Conservation (phyloP, 129 eudicot species). For the Glebionis coronaria region DNA sequence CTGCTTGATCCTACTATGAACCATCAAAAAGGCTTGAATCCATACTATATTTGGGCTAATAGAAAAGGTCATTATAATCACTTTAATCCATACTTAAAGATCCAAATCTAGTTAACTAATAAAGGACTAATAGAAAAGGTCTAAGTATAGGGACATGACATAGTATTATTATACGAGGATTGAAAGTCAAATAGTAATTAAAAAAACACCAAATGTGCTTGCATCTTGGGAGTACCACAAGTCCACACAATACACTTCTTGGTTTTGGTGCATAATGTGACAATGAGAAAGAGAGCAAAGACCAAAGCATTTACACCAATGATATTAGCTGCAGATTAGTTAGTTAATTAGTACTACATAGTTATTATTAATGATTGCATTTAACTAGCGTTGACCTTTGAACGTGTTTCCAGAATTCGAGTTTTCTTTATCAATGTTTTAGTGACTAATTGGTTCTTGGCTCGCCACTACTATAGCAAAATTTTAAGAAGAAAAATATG, state of each 20-base stretch:
- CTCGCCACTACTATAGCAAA: too few relatives aligned
- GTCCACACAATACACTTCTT: conserved; percentile 18
- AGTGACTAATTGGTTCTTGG: too few relatives aligned
- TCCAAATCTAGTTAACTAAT: conserved; percentile 13
- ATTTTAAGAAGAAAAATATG: too few relatives aligned
- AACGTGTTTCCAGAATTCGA: background rate
- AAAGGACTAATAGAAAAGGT: conserved; percentile 5
- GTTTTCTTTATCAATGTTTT: background rate
- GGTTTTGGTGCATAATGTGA: conserved; percentile 22
- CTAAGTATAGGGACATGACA: conserved; percentile 14
- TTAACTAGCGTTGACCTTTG: conserved; percentile 24
- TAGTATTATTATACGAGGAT: background rate
- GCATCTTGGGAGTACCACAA: conserved; percentile 22
- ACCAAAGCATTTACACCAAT: conserved; percentile 18
- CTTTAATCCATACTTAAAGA: background rate
- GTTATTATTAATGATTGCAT: conserved; percentile 26
- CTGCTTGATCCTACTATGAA: background rate
- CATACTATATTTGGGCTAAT: conserved; percentile 14
- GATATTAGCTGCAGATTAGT: background rate
- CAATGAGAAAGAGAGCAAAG: conserved; percentile 15
- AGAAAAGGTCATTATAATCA: conserved; percentile 1
- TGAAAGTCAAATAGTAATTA: conserved; percentile 24
- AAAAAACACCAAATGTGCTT: conserved; percentile 7
- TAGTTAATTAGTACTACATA: conserved; percentile 24
- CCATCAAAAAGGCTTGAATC: background rate